phyloP scores from a whole-genome alignment of 2,329 filamentous ascomycete species.

The Alternaria conjuncta region DNA sequence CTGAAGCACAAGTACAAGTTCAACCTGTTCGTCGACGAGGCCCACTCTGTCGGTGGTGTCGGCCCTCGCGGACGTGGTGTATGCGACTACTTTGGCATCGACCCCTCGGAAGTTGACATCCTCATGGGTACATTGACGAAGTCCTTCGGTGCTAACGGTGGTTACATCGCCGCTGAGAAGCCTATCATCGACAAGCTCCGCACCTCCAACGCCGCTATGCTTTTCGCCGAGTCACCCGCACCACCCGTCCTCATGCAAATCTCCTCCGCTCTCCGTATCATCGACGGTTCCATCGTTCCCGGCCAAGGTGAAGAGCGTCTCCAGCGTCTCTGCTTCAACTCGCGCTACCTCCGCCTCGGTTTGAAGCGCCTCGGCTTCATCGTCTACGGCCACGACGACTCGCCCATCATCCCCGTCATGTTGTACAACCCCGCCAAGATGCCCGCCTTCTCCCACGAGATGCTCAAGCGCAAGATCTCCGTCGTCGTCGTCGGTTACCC shows the following conservation, averaged over 20 bases:
- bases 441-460: slow-evolving; percentile 96
- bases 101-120: slow-evolving; percentile 87
- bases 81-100: slow-evolving; percentile 95
- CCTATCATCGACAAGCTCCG: slow-evolving; percentile 90
- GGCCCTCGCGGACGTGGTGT: slow-evolving; percentile 89
- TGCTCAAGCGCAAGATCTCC: slow-evolving; percentile 96
- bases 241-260: slow-evolving; percentile 93
- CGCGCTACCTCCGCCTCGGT: slow-evolving; percentile 93
- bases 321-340: slow-evolving; percentile 97
- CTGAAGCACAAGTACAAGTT: slow-evolving; percentile 98
- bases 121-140: slow-evolving; percentile 99
- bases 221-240: slow-evolving; percentile 85
- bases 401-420: slow-evolving; percentile 91
- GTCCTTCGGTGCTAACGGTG: slow-evolving; percentile 97
- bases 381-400: slow-evolving; percentile 96
- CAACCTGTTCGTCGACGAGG: slow-evolving; percentile 92
- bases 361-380: slow-evolving; percentile 97
- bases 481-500: slow-evolving; percentile 98
- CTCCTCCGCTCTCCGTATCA: slow-evolving; percentile 82
- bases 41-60: slow-evolving; percentile 92
- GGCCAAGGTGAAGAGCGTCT: slow-evolving; percentile 95
- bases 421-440: slow-evolving; percentile 99
- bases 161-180: slow-evolving; percentile 90
- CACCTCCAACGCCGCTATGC: slow-evolving; percentile 81
- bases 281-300: slow-evolving; percentile 83